A percentile compares a stretch with the other conserved stretches of the same genome.
These are phyloP conservation scores for Kodamaea neixiangensis DNA, from an alignment of 805 yeast species.

Conservation along the genomic window DNA sequence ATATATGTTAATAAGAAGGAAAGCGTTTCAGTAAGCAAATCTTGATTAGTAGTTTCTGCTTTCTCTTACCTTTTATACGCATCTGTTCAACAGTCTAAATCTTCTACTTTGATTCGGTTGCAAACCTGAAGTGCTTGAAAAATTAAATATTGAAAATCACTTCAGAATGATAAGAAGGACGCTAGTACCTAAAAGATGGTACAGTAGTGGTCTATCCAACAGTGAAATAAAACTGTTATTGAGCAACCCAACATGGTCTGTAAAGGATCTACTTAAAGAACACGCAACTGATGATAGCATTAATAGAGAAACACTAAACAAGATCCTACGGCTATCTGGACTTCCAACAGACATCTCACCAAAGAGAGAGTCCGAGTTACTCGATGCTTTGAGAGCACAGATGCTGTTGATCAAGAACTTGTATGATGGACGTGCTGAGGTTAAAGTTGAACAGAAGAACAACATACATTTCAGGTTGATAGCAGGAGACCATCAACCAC, in stretches of 20 bases:
- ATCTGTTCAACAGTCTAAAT: too few relatives aligned
- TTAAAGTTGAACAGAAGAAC: constrained; percentile 11
- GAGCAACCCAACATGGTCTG: constrained; percentile 16
- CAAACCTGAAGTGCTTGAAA: too few relatives aligned
- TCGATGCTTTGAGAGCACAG: constrained; percentile 45
- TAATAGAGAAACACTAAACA: constrained; percentile 22
- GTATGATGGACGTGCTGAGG: constrained; percentile 25
- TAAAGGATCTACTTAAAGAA: constrained; percentile 12
- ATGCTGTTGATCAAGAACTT: constrained; percentile 51
- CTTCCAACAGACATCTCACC: constrained; percentile 32
- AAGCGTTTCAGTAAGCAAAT: not conserved
- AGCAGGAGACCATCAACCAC: constrained; percentile 32
- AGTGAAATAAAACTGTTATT: constrained; percentile 4
- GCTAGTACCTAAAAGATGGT: not conserved
- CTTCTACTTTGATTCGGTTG: too few relatives aligned
- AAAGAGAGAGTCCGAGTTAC: constrained; percentile 30
- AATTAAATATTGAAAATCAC: not conserved
- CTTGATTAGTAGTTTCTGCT: not conserved
- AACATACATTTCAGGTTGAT: constrained; percentile 37
- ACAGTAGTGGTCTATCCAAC: constrained; percentile 6
- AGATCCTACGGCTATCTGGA: constrained; percentile 52
- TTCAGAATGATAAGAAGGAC: not conserved
- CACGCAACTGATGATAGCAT: constrained; percentile 9
- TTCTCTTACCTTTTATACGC: not conserved
- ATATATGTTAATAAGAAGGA: not conserved